Evolutionary conservation across 1,284 basidiomycete species (phyloP).

Genomic region (Omphalotus olearius): DNA sequence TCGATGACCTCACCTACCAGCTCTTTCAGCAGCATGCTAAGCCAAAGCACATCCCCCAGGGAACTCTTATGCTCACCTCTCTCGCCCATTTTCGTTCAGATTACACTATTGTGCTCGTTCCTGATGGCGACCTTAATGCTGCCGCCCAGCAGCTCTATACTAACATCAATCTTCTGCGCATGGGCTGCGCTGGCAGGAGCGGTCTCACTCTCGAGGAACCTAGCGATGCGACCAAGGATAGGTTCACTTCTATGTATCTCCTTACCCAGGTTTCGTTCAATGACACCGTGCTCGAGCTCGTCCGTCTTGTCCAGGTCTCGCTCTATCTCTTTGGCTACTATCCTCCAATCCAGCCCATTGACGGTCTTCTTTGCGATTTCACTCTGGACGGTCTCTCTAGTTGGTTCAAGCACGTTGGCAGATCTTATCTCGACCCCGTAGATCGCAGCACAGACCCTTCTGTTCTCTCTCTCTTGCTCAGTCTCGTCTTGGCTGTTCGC

Average conservation of each 20-base stretch:
- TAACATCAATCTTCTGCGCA: constrained; percentile 73
- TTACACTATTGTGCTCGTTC: constrained; percentile 75
- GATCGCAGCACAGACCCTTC: constrained; percentile 70
- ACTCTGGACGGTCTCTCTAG: constrained; percentile 64
- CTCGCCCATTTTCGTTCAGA: constrained; percentile 81
- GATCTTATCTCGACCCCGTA: constrained; percentile 60
- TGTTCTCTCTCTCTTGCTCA: constrained; percentile 64
- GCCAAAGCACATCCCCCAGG: constrained; percentile 64
- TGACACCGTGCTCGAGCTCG: constrained; percentile 65
- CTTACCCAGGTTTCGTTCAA: constrained; percentile 48
- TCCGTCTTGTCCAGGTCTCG: constrained; percentile 66
- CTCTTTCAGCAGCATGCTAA: constrained; percentile 62
- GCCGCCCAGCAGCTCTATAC: constrained; percentile 64
- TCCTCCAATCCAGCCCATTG: constrained; percentile 21
- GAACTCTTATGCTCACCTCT: constrained; percentile 74
- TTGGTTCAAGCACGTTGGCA: constrained; percentile 65
- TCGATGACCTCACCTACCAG: constrained; percentile 35
- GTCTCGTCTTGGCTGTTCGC: constrained; percentile 58
- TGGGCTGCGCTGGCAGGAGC: constrained; percentile 72
- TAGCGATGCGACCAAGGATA: constrained; percentile 72
- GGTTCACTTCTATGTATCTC: constrained; percentile 67
- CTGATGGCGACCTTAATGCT: constrained; percentile 60
- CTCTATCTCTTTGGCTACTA: constrained; percentile 65
- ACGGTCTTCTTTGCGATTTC: constrained; percentile 72
- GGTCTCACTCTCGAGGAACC: constrained; percentile 74